Evolutionary conservation across 805 yeast genomes (phyloP), one percentile per base, ranked within the genome.

Genomic region (Candida xyloterini): DNA sequence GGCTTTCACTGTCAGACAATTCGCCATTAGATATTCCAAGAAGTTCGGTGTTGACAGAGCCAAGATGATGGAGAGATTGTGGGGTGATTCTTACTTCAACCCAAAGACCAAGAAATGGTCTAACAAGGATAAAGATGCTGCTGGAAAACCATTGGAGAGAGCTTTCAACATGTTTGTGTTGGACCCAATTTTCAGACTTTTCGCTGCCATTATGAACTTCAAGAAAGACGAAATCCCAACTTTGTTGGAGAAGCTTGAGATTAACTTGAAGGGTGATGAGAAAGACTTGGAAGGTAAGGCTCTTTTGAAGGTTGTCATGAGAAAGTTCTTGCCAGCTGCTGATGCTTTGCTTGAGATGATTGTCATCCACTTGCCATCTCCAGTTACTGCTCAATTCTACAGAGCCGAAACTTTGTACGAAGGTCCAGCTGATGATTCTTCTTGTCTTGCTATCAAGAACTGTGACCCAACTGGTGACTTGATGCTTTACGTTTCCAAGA

Each of bases 41-140:
- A 93, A 91, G 78, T 91, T 93, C 71, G 98, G 98, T 89, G 98
- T 91, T 67, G 97, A 91, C 86, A 82, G 87, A 71, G 56, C 68
- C 51, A 91, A 93, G 87, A 89, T 91, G 98, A 87, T 88, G 96
- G 91, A 87, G 75, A 85, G 97, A 79, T 81, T 91, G 73, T 91
- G 99, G 99, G 99, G 99, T 75, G 98, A 91, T 79, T 84, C 95
- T 73, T 91, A 77, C 93, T 93, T 91, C 84, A 93, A 93, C 89
- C 97, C 98, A 74, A 91, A 90, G 86, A 91, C 98, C 75, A 91
- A 90, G 85, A 91, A 91, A 78, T 91, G 98, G 98, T 76, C 97
- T 62, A 87, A 81, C 89, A 85, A 84, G 74, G 95, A 81, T 63
- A 87, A 81, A 69, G 97, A 89, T 65, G 95, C 97, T 63, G 86